These are phyloP conservation scores for Paxillus rubicundulus DNA, from an alignment of 768 basidiomycete species.

Conservation along the genomic window DNA sequence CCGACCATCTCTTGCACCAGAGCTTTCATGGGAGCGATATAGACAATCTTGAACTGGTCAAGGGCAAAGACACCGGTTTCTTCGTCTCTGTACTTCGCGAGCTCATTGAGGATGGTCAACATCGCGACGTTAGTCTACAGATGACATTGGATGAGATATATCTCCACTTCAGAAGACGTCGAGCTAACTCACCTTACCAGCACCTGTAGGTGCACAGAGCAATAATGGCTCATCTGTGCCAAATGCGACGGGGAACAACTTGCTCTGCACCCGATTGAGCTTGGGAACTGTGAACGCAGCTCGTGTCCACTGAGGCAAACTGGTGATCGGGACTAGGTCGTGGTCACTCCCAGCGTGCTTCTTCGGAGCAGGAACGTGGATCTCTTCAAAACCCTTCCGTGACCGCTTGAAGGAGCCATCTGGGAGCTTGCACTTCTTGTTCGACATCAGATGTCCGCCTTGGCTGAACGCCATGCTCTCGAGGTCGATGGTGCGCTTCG, in stretches of 20 bases:
- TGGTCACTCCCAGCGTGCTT: slow-evolving; percentile 58
- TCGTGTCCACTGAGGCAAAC: slow-evolving; percentile 83
- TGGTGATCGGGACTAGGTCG: slow-evolving; percentile 68
- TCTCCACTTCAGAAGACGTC: background rate
- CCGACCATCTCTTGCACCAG: slow-evolving; percentile 99
- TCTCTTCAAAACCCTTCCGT: slow-evolving; percentile 96
- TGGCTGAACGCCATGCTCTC: slow-evolving; percentile 96
- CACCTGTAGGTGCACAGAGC: slow-evolving; percentile 97
- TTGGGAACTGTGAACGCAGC: slow-evolving; percentile 79
- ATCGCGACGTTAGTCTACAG: slow-evolving; percentile 95
- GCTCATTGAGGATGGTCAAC: slow-evolving; percentile 89
- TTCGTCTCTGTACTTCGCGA: slow-evolving; percentile 84
- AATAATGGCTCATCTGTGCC: slow-evolving; percentile 93
- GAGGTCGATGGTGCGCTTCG: slow-evolving; percentile 82
- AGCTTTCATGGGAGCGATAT: slow-evolving; percentile 99
- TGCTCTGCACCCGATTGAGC: slow-evolving; percentile 92
- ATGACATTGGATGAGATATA: slow-evolving; percentile 13
- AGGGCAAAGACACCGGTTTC: slow-evolving; percentile 78
- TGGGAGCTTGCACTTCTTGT: slow-evolving; percentile 97
- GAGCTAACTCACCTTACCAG: slow-evolving; percentile 78
- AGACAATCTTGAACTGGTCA: slow-evolving; percentile 93
- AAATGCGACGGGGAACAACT: slow-evolving; percentile 89
- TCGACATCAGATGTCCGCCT: slow-evolving; percentile 96
- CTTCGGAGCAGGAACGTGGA: slow-evolving; percentile 94
- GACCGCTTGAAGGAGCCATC: slow-evolving; percentile 97